These are phyloP conservation scores for Acer saccharum DNA, from an alignment of 345 rosid species.

Conservation along the genomic window DNA sequence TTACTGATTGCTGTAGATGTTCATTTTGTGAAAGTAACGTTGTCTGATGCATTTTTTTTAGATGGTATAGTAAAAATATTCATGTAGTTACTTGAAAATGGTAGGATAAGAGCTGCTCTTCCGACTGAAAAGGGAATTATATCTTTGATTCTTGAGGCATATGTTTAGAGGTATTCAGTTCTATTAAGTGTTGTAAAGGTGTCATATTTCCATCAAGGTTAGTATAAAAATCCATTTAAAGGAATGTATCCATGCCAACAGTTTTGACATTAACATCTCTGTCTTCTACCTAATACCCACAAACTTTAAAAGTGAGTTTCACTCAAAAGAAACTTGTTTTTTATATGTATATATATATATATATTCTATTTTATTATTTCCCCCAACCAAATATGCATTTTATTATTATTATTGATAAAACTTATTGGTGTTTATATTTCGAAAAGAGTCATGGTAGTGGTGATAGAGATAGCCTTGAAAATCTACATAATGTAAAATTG, in stretches of 20 bases:
- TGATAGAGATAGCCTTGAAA: slow-evolving; percentile 4
- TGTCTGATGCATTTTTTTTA: slow-evolving; percentile 16
- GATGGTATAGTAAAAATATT: neutral
- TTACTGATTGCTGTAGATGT: slow-evolving; percentile 20
- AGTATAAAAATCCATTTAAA: slow-evolving; percentile 44
- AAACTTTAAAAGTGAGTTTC: slow-evolving; percentile 39
- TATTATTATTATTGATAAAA: neutral
- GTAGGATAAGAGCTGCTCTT: slow-evolving; percentile 8
- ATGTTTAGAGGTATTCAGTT: slow-evolving; percentile 15
- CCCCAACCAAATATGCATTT: slow-evolving; percentile 15
- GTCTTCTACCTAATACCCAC: slow-evolving; percentile 44
- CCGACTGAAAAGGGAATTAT: slow-evolving; percentile 18
- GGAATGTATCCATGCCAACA: slow-evolving; percentile 46
- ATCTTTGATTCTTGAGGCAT: slow-evolving; percentile 21
- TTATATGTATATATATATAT: no score
- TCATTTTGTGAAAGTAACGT: slow-evolving; percentile 19
- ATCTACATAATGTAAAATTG: neutral
- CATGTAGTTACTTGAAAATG: slow-evolving; percentile 11
- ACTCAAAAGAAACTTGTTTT: slow-evolving; percentile 34
- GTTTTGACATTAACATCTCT: slow-evolving; percentile 35
- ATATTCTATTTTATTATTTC: slow-evolving; percentile 8
- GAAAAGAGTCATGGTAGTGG: slow-evolving; percentile 4
- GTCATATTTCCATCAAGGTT: slow-evolving; percentile 45
- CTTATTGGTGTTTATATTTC: slow-evolving; percentile 1
- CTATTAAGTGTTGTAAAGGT: slow-evolving; percentile 36